Percentiles rank a stretch among this genome's conserved stretches.
These are phyloP conservation scores for Chalciporus chontae DNA, from an alignment of 768 basidiomycete genomes.

Conservation along the genomic window DNA sequence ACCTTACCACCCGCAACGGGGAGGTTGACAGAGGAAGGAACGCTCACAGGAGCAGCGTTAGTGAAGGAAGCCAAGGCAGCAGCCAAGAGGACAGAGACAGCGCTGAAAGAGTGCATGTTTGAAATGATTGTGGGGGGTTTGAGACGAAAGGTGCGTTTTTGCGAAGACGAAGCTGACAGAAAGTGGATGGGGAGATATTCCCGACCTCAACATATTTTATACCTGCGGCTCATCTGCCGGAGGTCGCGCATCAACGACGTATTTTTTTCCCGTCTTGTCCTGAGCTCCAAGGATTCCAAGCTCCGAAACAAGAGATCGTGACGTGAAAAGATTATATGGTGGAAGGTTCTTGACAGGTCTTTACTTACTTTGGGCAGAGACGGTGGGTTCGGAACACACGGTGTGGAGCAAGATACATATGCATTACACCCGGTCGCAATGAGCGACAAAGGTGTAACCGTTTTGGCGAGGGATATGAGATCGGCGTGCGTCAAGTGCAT, in stretches of 20 bases:
- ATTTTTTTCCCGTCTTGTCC: conserved; percentile 2
- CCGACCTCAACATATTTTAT: conserved; percentile 16
- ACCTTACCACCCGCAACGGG: neutral
- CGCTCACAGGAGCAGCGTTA: conserved; percentile 19
- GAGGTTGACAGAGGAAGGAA: neutral
- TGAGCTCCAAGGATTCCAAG: neutral
- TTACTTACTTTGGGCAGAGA: conserved; percentile 10
- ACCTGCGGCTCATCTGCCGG: neutral
- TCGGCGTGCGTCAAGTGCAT: neutral
- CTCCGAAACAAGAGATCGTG: conserved; percentile 3
- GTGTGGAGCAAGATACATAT: conserved; percentile 10
- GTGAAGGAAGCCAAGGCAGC: conserved; percentile 29
- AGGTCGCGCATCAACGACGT: neutral
- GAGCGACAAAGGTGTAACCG: neutral
- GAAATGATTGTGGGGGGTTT: conserved; percentile 31
- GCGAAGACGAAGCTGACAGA: conserved; percentile 7
- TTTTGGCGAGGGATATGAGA: neutral
- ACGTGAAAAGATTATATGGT: conserved; percentile 1
- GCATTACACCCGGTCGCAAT: neutral
- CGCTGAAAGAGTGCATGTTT: conserved; percentile 36
- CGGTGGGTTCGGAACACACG: conserved; percentile 6
- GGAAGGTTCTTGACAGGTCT: conserved; percentile 1
- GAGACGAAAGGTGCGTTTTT: conserved; percentile 19
- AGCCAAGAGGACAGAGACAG: conserved; percentile 21
- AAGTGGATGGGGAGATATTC: conserved; percentile 12